These are phyloP conservation scores for Daedaleopsis sinensis DNA, from an alignment of 768 basidiomycete species.

Conservation along the genomic window DNA sequence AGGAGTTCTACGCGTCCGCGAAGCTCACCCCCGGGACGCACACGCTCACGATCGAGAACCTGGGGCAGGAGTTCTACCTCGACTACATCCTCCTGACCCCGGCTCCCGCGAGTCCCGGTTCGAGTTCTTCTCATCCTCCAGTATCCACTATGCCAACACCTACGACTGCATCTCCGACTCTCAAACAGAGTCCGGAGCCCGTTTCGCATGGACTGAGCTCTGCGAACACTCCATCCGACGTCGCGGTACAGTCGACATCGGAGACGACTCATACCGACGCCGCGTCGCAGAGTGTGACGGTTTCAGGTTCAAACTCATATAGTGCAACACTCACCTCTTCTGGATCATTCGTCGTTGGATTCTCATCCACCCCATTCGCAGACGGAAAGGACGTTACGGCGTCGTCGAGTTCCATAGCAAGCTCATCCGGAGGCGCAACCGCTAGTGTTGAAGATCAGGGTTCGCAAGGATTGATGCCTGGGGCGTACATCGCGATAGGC, in stretches of 20 bases:
- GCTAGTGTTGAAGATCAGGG: neutral
- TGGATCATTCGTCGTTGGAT: too few relatives aligned
- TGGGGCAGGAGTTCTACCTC: conserved; percentile 11
- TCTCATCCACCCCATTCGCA: too few relatives aligned
- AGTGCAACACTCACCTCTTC: too few relatives aligned
- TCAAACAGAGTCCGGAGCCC: too few relatives aligned
- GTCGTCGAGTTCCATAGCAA: neutral
- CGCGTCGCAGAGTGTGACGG: too few relatives aligned
- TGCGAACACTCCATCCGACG: too few relatives aligned
- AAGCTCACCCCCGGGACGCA: neutral
- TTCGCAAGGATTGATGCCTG: neutral
- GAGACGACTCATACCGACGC: too few relatives aligned
- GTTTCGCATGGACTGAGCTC: too few relatives aligned
- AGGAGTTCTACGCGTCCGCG: conserved; percentile 2
- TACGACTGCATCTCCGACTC: neutral
- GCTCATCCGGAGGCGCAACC: neutral
- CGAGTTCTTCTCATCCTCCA: neutral
- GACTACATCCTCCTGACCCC: conserved; percentile 4
- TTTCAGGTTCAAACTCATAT: too few relatives aligned
- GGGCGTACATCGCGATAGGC: neutral
- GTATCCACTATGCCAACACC: neutral
- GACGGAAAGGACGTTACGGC: too few relatives aligned
- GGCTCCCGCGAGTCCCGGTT: neutral
- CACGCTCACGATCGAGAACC: conserved; percentile 2
- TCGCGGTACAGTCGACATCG: too few relatives aligned